phyloP scores from a whole-genome alignment of 805 yeast genomes.

The Kodamaea fukazawae region DNA sequence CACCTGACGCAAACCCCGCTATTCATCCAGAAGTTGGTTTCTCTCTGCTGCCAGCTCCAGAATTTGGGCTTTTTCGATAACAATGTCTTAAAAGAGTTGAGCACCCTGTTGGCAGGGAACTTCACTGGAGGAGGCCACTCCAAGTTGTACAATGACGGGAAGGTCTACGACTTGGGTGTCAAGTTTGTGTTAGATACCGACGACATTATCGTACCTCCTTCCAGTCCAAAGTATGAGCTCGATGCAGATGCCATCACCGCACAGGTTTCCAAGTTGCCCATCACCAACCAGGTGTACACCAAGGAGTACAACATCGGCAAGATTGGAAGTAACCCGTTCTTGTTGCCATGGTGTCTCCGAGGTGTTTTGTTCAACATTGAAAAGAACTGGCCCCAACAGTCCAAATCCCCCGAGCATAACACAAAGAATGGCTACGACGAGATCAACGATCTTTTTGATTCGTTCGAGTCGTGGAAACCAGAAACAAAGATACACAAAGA shows the following conservation, averaged over 20 bases:
- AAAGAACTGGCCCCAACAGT: slow-evolving; percentile 45
- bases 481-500: slow-evolving; percentile 79
- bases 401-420: slow-evolving; percentile 16
- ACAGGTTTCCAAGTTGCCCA: slow-evolving; percentile 19
- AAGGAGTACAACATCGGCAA: slow-evolving; percentile 59
- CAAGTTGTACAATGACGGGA: slow-evolving; percentile 76
- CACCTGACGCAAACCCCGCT: slow-evolving; percentile 74
- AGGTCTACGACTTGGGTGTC: slow-evolving; percentile 79
- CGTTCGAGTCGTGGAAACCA: slow-evolving; percentile 86
- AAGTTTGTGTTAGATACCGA: slow-evolving; percentile 74
- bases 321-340: slow-evolving; percentile 75
- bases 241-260: slow-evolving; percentile 9
- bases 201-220: slow-evolving; percentile 45
- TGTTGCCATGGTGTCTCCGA: slow-evolving; percentile 89
- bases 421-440: slow-evolving; percentile 47
- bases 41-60: slow-evolving; percentile 68
- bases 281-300: slow-evolving; percentile 35
- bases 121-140: slow-evolving; percentile 96
- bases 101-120: slow-evolving; percentile 74
- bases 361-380: slow-evolving; percentile 70
- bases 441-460: slow-evolving; percentile 56
- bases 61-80: slow-evolving; percentile 82
- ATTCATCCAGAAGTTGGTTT: slow-evolving; percentile 72
- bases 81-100: slow-evolving; percentile 80
- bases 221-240: slow-evolving; percentile 23